Base-by-base conservation (phyloP, 1,139 yeast genomes). In the Kazachstania sp. region DNA sequence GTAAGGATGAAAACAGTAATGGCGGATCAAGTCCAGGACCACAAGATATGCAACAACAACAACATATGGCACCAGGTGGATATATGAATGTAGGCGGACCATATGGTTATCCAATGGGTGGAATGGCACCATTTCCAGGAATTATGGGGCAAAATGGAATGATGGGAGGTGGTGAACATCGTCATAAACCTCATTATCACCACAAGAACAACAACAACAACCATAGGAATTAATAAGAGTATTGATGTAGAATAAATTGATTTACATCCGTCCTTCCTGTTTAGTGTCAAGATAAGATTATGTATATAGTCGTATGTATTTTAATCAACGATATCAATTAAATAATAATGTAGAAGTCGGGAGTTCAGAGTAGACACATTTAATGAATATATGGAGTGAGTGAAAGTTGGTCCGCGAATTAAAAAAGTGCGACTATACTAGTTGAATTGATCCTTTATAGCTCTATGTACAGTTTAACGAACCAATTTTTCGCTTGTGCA, bases 41-140 rank as follows among this genome's bases (percentile, higher is more conserved):
- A 13, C 61, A 59, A 36, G 51, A 56, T 2, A 47, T 54, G 2
- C 47, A 23, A 23, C 28, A 23, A 23, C 55, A 16, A 56, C 63
- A 63, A n/a, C n/a, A n/a, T 16, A 63, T 58, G 29, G 51, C 55
- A 16, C 56, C 61, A n/a, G 55, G 62, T 16, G 57, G 54, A 8
- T 62, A 59, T 43, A 50, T 59, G 52, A 54, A 51, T 39, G 57
- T 54, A 12, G 54, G 55, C 7, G 53, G 57, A 8, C 58, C 63
- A n/a, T 61, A 53, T 46, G 62, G 60, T 7, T 62, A 61, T 41
- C 60, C 64, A 12, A 45, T 19, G 31, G 42, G 47, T 30, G 47
- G 46, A 2, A 51, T 53, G 26, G 52, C 55, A 26, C 59, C 60
- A 28, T 60, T 59, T 43, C 63, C 60, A 41, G 52, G 53, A 18